Evolutionary conservation across 495 filamentous ascomycete genomes (phyloP).

Genomic region (Polyplosphaeria fusca): DNA sequence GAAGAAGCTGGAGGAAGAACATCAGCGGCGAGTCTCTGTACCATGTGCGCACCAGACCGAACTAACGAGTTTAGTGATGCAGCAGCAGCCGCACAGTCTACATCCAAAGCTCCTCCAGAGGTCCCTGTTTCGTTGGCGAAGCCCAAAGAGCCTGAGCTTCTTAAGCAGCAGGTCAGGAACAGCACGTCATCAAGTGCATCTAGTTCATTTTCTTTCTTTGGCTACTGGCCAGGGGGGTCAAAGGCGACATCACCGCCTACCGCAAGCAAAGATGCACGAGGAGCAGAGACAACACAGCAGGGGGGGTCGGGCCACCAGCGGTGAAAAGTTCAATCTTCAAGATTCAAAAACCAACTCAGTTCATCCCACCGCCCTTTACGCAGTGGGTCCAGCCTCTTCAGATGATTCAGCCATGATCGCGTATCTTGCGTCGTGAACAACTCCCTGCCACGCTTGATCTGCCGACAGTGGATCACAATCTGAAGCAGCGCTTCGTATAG

Average conservation of each 20-base stretch:
- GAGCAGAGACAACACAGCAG: background rate
- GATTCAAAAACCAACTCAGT: conserved; percentile 31
- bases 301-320: background rate
- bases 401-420: conserved; percentile 38
- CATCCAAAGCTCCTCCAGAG: background rate
- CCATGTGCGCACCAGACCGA: background rate
- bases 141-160: too few species aligned
- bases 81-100: background rate
- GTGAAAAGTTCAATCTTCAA: conserved; percentile 7
- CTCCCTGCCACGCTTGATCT: conserved; percentile 34
- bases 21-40: conserved; percentile 24
- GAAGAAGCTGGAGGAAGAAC: conserved; percentile 26
- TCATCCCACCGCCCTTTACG: conserved; percentile 42
- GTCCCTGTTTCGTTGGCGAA: too few species aligned
- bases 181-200: conserved; percentile 4
- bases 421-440: conserved; percentile 37
- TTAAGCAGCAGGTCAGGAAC: too few species aligned
- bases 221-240: conserved; percentile 17
- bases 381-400: conserved; percentile 42
- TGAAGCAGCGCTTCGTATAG: conserved; percentile 42
- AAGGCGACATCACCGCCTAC: background rate
- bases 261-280: background rate
- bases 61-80: background rate
- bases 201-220: conserved; percentile 10
- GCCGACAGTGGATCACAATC: conserved; percentile 24